Base-by-base conservation (phyloP, 2,329 filamentous ascomycete genomes). In the Alternaria infectoria region DNA sequence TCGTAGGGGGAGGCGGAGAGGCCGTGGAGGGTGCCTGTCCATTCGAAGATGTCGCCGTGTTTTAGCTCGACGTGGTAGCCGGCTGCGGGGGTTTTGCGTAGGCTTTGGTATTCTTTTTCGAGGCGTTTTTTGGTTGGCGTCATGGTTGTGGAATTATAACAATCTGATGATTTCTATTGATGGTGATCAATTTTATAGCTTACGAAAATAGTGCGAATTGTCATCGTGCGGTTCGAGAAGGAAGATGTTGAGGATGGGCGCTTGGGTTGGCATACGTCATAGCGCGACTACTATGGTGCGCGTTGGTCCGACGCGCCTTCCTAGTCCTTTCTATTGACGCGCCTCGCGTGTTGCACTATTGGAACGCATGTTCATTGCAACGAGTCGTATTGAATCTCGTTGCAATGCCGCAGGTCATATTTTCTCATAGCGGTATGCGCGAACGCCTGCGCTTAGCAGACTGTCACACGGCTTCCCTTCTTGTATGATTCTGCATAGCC, bases 41-140 rank as follows among this genome's bases (percentile, higher is more conserved):
- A 61, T 26, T 52, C 54, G 21, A 46, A 52, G 21, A 61, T 26
- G 12, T 61, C 40, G 54, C 28, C 36, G 21, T 57, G n/a, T 19
- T 15, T 46, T 15, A 58, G 59, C 5, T 28, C 19, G 3, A 58
- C 59, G 19, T 21, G 21, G 47, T 58, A 61, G 54, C 46, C 54
- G 3, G n/a, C 6, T 0, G 26, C 26, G 13, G 54, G 59, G 17
- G 25, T 57, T n/a, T 58, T 51, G 36, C 54, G 59, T 1, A 61
- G 28, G 28, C 54, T 6, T 4, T 61, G 44, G 26, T 46, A 46
- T 15, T 61, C 59, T 4, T 57, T 57, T 15, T 58, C 59, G 21
- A 61, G 46, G 26, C 59, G 59, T 26, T 57, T 61, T n/a, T 57
- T 28, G 1, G 32, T 57, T 8, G 43, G 17, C 8, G 43, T 26